These are phyloP conservation scores for Penicillium sp. DNA, from an alignment of 2,329 filamentous ascomycete species.

Conservation along the genomic window DNA sequence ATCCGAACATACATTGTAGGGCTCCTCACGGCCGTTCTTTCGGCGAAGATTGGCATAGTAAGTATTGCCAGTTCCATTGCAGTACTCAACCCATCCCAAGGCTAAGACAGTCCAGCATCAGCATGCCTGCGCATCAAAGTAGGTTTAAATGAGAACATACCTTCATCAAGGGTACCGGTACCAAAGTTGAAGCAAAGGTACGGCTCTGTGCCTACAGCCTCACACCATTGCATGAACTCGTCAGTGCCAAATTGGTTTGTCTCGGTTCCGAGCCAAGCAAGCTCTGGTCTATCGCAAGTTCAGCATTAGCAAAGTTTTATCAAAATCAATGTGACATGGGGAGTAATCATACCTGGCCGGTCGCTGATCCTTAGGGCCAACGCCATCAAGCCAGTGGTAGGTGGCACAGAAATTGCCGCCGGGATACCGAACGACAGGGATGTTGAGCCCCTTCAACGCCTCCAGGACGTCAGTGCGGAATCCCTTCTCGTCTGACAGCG, in stretches of 20 bases:
- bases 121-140: background rate
- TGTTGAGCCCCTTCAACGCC: conserved; percentile 68
- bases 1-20: conserved; percentile 58
- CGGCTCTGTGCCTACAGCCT: conserved; percentile 69
- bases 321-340: background rate
- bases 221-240: conserved; percentile 81
- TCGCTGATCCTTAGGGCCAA: conserved; percentile 69
- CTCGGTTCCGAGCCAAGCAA: conserved; percentile 76
- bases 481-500: conserved; percentile 69
- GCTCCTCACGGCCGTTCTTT: conserved; percentile 70
- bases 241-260: conserved; percentile 79
- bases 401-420: conserved; percentile 83
- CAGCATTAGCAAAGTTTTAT: background rate
- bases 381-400: conserved; percentile 80
- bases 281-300: conserved; percentile 57
- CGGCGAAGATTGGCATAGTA: conserved; percentile 79
- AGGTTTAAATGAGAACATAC: conserved; percentile 27
- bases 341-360: conserved; percentile 49
- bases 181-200: conserved; percentile 80
- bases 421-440: conserved; percentile 76
- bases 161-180: conserved; percentile 62
- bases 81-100: conserved; percentile 81
- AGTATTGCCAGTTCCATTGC: conserved; percentile 73
- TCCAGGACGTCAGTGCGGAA: conserved; percentile 77
- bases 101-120: conserved; percentile 37